Evolutionary conservation across 768 basidiomycete species (phyloP).

Genomic region (Trametes punicea): DNA sequence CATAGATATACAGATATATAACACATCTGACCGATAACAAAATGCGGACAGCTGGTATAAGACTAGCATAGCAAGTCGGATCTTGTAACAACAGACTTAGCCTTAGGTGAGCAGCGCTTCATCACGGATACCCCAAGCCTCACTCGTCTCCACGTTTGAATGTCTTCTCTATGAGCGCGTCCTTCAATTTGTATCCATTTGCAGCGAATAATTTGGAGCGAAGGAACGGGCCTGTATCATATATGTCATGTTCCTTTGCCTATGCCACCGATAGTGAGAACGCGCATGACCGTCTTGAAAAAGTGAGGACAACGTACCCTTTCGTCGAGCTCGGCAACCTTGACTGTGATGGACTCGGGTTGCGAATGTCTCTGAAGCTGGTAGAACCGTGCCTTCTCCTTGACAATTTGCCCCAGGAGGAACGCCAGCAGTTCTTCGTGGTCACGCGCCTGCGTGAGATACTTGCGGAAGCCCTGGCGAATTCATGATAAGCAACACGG

Average conservation of each 20-base stretch:
- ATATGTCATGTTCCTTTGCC: slow-evolving; percentile 98
- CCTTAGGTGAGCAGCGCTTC: no score
- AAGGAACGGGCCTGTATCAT: slow-evolving; percentile 83
- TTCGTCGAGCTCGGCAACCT: slow-evolving; percentile 80
- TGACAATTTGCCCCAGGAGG: slow-evolving; percentile 89
- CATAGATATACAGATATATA: no score
- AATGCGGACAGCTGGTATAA: no score
- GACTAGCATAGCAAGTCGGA: no score
- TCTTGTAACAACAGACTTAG: background rate
- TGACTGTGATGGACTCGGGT: slow-evolving; percentile 73
- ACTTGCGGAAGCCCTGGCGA: slow-evolving; percentile 89
- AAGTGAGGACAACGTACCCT: slow-evolving; percentile 50
- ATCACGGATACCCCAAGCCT: background rate
- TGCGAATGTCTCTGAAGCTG: slow-evolving; percentile 75
- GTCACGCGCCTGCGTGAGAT: slow-evolving; percentile 92
- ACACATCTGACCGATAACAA: no score
- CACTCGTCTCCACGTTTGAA: slow-evolving; percentile 42
- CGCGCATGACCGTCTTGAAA: background rate
- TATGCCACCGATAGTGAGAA: slow-evolving; percentile 28
- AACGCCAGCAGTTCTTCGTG: slow-evolving; percentile 95
- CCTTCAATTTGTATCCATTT: slow-evolving; percentile 82
- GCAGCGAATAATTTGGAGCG: slow-evolving; percentile 77
- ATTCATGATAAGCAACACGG: background rate
- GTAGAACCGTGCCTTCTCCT: slow-evolving; percentile 85
- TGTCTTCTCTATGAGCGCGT: slow-evolving; percentile 66